These are phyloP conservation scores for Teunomyces pallodes DNA, from an alignment of 805 yeast species.

Conservation along the genomic window DNA sequence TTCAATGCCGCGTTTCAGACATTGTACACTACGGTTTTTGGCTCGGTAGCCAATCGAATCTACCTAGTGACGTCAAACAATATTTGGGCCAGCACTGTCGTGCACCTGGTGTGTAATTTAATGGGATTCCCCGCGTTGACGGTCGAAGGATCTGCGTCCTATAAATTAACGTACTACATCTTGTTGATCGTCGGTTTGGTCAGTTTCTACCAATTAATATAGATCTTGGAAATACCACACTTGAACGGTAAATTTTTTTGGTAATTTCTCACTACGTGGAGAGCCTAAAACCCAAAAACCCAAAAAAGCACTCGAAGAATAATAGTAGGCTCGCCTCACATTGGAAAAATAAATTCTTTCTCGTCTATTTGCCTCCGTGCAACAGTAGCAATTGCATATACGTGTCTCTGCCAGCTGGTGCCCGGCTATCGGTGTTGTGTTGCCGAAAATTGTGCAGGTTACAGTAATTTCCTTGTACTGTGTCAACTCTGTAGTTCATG, in stretches of 20 bases:
- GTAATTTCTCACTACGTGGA: not conserved
- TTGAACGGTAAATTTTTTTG: not conserved
- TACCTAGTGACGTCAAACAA: slow-evolving; percentile 48
- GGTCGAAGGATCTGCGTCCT: slow-evolving; percentile 14
- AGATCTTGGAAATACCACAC: not conserved
- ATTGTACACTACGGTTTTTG: slow-evolving; percentile 67
- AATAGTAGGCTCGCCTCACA: not conserved
- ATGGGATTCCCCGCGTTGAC: slow-evolving; percentile 59
- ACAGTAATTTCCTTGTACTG: too few species aligned
- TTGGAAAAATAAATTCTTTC: not conserved
- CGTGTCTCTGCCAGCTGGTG: not conserved
- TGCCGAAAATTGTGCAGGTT: too few species aligned
- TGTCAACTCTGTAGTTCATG: too few species aligned
- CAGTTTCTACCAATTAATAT: slow-evolving; percentile 26
- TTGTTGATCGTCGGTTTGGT: slow-evolving; percentile 44
- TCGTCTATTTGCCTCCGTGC: slow-evolving; percentile 2
- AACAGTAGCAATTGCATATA: not conserved
- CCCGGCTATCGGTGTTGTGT: too few species aligned
- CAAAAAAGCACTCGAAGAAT: not conserved
- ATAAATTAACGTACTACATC: slow-evolving; percentile 29
- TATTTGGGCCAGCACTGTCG: slow-evolving; percentile 54
- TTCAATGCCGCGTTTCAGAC: slow-evolving; percentile 50
- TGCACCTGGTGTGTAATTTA: slow-evolving; percentile 67
- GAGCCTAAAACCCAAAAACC: not conserved
- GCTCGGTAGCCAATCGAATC: slow-evolving; percentile 58